Base-by-base conservation (phyloP, 2,329 filamentous ascomycete species). In the Diatrype stigma region DNA sequence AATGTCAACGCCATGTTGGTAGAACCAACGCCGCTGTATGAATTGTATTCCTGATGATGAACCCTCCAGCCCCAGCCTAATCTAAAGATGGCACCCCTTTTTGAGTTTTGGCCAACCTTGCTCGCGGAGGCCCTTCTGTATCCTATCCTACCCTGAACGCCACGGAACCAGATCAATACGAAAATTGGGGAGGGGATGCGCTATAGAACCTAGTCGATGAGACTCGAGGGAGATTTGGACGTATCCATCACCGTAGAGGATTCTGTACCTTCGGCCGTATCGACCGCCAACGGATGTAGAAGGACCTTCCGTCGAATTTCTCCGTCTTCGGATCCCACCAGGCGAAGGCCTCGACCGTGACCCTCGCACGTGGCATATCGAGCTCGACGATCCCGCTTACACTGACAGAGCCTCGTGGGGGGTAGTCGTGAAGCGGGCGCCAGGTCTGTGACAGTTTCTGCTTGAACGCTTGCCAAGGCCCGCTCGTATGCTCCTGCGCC, bases 261-360 rank as follows among this genome's bases (percentile, higher is more conserved):
- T 40, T n/a, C 42, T 64, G 60, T 1, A 19, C 19, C 49, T 42
- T 61, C 40, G 50, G 48, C 23, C 55, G 57, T 12, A 62, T n/a
- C 8, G 38, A n/a, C 38, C 52, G 53, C 2, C 59, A 12, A 10
- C 42, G 28, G 6, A 63, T 46, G 10, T 0, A 11, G 11, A 54
- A 19, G 3, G 57, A 57, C 45, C 35, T 55, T 4, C 19, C 6
- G 49, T 78, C 71, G 47, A 73, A 80, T 44, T 67, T 69, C 53
- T 73, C 71, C 38, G 73, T 74, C 62, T 80, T 78, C 1, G 81
- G 80, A 60, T 85, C 74, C 65, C 79, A 85, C 64, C 75, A 81
- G 2, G 72, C 77, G 11, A 66, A 52, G 2, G 80, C 79, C 52
- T 82, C 77, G 12, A 84, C 67, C 2, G 74, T 72, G 49, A 84